These are phyloP conservation scores for Diaporthe ilicicola DNA, from an alignment of 2,329 filamentous ascomycete genomes.

Conservation along the genomic window DNA sequence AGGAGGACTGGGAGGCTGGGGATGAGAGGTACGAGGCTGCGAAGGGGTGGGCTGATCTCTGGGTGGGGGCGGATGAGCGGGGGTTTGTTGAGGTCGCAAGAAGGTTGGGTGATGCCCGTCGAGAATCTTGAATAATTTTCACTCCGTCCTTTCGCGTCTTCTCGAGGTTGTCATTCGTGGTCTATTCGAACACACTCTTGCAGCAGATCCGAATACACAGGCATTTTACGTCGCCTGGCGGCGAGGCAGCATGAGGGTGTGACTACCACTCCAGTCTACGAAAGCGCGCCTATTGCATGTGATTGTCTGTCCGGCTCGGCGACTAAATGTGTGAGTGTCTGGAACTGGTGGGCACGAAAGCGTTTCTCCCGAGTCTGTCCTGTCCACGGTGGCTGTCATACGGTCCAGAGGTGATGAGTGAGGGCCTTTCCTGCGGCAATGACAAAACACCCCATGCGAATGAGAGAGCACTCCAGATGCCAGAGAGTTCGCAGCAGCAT, in stretches of 20 bases:
- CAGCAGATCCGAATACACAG: neutral
- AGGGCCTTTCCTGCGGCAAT: too few species aligned
- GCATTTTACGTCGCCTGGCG: neutral
- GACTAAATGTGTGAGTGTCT: neutral
- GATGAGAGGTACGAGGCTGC: constrained; percentile 60
- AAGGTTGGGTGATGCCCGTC: constrained; percentile 43
- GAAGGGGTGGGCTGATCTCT: constrained; percentile 72
- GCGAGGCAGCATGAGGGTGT: neutral
- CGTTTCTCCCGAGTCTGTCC: too few species aligned
- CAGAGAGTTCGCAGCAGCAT: neutral
- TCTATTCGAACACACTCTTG: neutral
- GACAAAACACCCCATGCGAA: neutral
- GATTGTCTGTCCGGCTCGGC: neutral
- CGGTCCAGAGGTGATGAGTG: too few species aligned
- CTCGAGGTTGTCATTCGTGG: neutral
- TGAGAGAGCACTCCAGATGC: neutral
- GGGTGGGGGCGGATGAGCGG: constrained; percentile 59
- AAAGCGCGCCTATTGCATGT: neutral
- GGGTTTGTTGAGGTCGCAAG: constrained; percentile 62
- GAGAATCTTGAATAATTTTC: neutral
- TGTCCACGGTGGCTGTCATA: too few species aligned
- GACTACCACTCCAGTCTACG: neutral
- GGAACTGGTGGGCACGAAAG: neutral
- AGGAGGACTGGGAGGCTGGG: constrained; percentile 69
- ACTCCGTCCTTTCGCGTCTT: too few species aligned